Evolutionary conservation across 768 basidiomycete genomes (phyloP).

Genomic region (Coprinopsis sp.): DNA sequence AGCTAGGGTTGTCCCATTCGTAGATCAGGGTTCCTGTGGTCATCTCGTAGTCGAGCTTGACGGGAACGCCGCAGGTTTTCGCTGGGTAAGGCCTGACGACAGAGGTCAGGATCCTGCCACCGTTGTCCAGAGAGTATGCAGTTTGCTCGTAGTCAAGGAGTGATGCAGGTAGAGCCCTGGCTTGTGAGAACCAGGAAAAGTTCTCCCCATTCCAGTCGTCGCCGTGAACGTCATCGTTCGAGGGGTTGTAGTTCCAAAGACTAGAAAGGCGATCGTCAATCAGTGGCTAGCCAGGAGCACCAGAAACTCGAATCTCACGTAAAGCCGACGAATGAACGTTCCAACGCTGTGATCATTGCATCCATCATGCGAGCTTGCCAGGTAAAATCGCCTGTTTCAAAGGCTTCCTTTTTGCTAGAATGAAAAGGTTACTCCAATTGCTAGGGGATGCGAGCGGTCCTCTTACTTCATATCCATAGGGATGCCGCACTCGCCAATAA

Average conservation of each 20-base stretch:
- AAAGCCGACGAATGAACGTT: conserved; percentile 73
- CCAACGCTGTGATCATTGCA: conserved; percentile 79
- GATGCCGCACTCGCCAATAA: conserved; percentile 91
- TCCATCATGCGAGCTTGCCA: conserved; percentile 96
- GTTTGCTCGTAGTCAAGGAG: conserved; percentile 56
- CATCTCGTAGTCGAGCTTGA: conserved; percentile 72
- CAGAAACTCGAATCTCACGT: conserved; percentile 59
- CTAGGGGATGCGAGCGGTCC: neutral
- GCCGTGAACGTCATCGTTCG: conserved; percentile 71
- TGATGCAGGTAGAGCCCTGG: conserved; percentile 51
- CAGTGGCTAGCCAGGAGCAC: neutral
- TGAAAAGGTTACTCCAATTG: neutral
- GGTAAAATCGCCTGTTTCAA: conserved; percentile 64
- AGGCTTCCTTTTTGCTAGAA: conserved; percentile 67
- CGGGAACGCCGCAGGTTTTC: conserved; percentile 83
- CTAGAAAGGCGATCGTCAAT: conserved; percentile 35
- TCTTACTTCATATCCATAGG: conserved; percentile 97
- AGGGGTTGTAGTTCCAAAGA: conserved; percentile 92
- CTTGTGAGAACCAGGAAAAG: conserved; percentile 87
- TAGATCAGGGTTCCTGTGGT: conserved; percentile 63
- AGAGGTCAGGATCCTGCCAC: conserved; percentile 69
- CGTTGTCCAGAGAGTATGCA: conserved; percentile 73
- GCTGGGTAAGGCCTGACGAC: conserved; percentile 89
- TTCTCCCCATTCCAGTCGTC: conserved; percentile 97
- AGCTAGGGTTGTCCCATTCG: conserved; percentile 51